Conservation (phyloP, 2,329 filamentous ascomycete genomes). For the Lasiodiplodia hormozganensis region DNA sequence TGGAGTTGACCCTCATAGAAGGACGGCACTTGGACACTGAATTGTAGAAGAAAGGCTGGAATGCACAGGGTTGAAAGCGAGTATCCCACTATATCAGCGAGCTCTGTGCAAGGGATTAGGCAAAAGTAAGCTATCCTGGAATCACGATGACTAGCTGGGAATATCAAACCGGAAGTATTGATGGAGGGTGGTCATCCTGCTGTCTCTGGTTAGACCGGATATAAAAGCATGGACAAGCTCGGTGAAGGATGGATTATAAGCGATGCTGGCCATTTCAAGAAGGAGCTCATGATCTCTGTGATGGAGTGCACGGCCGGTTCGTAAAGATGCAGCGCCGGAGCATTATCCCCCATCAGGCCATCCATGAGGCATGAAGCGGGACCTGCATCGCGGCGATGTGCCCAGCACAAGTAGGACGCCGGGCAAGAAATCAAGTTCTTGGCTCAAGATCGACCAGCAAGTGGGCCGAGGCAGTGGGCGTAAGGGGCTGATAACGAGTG, state of each 20-base stretch:
- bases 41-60: neutral
- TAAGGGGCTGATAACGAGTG: neutral
- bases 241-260: neutral
- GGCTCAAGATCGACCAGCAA: neutral
- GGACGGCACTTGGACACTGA: neutral
- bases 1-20: neutral
- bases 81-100: neutral
- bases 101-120: neutral
- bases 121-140: neutral
- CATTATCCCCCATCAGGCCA: neutral
- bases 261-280: neutral
- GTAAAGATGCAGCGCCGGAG: neutral
- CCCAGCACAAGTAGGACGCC: neutral
- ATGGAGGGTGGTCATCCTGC: neutral
- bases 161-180: neutral
- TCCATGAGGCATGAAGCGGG: neutral
- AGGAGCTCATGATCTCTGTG: neutral
- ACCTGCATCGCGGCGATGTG: neutral
- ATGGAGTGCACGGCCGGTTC: neutral
- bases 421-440: neutral
- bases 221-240: neutral
- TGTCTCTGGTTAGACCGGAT: neutral
- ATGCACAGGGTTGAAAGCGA: neutral
- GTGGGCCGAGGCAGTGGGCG: neutral
- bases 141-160: neutral